Evolutionary conservation across 257 asterid genomes (phyloP), one percentile per base, ranked within the genome.

Genomic region (Hygrophila difformis): DNA sequence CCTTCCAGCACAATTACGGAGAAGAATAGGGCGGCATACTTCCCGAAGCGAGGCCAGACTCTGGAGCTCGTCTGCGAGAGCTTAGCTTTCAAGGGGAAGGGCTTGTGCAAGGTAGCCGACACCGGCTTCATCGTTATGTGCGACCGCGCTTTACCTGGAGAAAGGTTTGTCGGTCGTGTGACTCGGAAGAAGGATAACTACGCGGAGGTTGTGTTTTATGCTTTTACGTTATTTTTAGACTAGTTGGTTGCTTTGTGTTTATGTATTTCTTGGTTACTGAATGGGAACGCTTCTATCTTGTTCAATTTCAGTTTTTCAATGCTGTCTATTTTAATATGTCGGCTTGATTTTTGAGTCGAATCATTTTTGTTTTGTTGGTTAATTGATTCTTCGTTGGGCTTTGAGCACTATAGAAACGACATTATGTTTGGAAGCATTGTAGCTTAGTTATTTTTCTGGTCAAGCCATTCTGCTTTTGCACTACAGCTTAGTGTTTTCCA

Each of bases 111-210:
- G 67, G 97, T 89, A 20, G 68, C 79, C 4, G 87, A 75, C 22
- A 69, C 91, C 14, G 96, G 96, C 11, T 89, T 67, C 59, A 57
- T 89, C 29, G 71, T 89, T 58, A 75, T 89, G 94, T 84, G 94
- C 58, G 96, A 84, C 53, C 84, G 93, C 29, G 96, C 87, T 6
- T 79, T 89, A 31, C 96, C 97, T 10, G 97, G 97, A 2, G 97
- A 89, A 44, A 74, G 73, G 47, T 89, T 84, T 69, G 50, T 89
- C 15, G 97, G 96, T 1, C 91, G 87, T 22, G 91, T 84, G 14
- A 75, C 91, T 1, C 72, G 94, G 47, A 89, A 75, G 66, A 84
- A 77, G 61, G 69, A 89, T 51, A 69, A 70, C 50, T 82, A 75
- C 39, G 94, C 96, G 3, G 97, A 89, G 97, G 97, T 79, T 39